Base-by-base conservation (phyloP, 305 asterid species). In the Fraxinus latifolia region DNA sequence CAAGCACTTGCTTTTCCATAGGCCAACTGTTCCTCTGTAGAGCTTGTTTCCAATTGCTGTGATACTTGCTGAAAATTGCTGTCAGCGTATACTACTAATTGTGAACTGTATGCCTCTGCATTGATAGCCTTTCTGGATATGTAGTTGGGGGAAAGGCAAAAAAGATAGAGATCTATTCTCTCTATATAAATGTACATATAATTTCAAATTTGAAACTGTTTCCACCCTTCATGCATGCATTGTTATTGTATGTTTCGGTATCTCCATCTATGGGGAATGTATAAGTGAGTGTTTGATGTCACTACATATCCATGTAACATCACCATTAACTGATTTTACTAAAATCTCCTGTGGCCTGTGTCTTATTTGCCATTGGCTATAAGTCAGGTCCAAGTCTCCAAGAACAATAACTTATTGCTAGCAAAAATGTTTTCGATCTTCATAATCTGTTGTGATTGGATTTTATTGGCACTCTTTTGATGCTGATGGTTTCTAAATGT, bases 401-500 rank as follows among this genome's bases (percentile, higher is more conserved):
- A 34, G 82, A 50, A 79, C 65, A 34, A 34, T 21, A 65, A 60
- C 82, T 78, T 50, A 74, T 42, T 65, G 23, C 27, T 60, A 36
- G 19, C 77, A 58, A 76, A 31, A 11, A 36, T 17, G 74, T 47
- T 67, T 58, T 21, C 71, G 58, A 17, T 82, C 42, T 42, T 79
- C 19, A 11, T 76, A 44, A 32, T 79, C n/a, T 37, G 62, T 39
- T 27, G 82, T 60, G 21, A 81, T 82, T 11, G n/a, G 55, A 21
- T 70, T 74, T 78, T 25, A n/a, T 68, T 60, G 58, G 5, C 11
- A 67, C 74, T 50, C 36, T 58, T 58, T 81, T 76, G 81, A 83
- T 79, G 75, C n/a, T 79, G 37, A 55, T 77, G 62, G 33, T 11
- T 65, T 58, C 44, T 19, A 79, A 74, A 77, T 80, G 79, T 96